These are phyloP conservation scores for Lactarius pseudohatsudake DNA, from an alignment of 768 basidiomycete genomes.

Conservation along the genomic window DNA sequence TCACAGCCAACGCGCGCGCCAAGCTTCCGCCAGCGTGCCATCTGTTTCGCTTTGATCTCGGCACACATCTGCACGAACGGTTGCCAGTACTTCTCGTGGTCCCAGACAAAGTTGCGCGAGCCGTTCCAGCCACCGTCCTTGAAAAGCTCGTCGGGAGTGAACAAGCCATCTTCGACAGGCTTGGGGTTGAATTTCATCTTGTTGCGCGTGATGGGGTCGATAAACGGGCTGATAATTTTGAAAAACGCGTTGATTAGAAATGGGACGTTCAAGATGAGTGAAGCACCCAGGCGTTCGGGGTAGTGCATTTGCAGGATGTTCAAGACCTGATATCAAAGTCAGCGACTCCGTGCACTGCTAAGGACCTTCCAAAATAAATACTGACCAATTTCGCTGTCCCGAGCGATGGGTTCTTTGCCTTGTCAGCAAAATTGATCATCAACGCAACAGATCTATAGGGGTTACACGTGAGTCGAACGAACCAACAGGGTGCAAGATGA, in stretches of 20 bases:
- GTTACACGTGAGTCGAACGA: neutral
- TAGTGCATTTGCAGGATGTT: conserved; percentile 79
- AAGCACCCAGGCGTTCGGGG: conserved; percentile 77
- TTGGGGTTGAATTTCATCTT: conserved; percentile 78
- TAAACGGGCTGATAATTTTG: conserved; percentile 75
- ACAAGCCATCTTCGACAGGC: conserved; percentile 63
- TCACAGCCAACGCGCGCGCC: conserved; percentile 70
- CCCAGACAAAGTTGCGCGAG: conserved; percentile 62
- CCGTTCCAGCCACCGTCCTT: conserved; percentile 67
- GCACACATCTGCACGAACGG: conserved; percentile 56
- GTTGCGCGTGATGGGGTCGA: conserved; percentile 76
- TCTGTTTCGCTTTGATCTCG: conserved; percentile 48
- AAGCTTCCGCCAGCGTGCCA: conserved; percentile 61
- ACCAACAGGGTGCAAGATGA: neutral
- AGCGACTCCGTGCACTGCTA: neutral
- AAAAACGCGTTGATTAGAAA: conserved; percentile 73
- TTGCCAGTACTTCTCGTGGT: conserved; percentile 75
- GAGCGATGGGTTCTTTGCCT: conserved; percentile 56
- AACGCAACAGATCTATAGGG: conserved; percentile 57
- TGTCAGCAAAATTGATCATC: conserved; percentile 77
- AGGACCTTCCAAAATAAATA: neutral
- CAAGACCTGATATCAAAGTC: conserved; percentile 30
- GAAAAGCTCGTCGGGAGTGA: conserved; percentile 70
- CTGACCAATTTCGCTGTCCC: conserved; percentile 40
- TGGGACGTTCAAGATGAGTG: conserved; percentile 79